A percentile compares a stretch with the other conserved stretches of the same genome.
Conservation (phyloP, 2,329 filamentous ascomycete species). For the Botryosphaeria dothidea region DNA sequence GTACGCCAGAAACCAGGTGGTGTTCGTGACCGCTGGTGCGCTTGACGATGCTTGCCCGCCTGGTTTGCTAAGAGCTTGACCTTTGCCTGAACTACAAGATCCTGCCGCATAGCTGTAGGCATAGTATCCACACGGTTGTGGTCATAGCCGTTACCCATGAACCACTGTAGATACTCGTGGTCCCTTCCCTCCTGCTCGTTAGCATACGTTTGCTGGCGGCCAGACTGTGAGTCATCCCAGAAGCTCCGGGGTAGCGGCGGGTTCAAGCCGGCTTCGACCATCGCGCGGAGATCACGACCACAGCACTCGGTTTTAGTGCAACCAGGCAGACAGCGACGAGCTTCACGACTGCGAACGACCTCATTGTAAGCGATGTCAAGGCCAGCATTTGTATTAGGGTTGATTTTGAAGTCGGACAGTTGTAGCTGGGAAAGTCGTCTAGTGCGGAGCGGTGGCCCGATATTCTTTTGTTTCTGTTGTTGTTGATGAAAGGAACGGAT, state of each 20-base stretch:
- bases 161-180: slow-evolving; percentile 52
- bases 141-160: slow-evolving; percentile 49
- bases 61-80: slow-evolving; percentile 71
- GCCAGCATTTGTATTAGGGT: slow-evolving; percentile 70
- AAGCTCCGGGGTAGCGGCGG: slow-evolving; percentile 9
- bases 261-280: slow-evolving; percentile 51
- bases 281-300: slow-evolving; percentile 67
- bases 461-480: neutral
- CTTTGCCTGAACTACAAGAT: slow-evolving; percentile 74
- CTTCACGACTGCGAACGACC: slow-evolving; percentile 69
- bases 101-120: slow-evolving; percentile 60
- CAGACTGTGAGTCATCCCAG: slow-evolving; percentile 2
- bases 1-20: slow-evolving; percentile 90
- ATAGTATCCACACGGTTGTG: slow-evolving; percentile 47
- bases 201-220: neutral
- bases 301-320: slow-evolving; percentile 79
- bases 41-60: slow-evolving; percentile 75
- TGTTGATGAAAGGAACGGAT: neutral
- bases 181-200: slow-evolving; percentile 33
- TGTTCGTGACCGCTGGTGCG: slow-evolving; percentile 68
- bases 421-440: slow-evolving; percentile 60
- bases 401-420: slow-evolving; percentile 78
- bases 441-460: slow-evolving; percentile 52
- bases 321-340: slow-evolving; percentile 69
- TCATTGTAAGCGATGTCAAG: slow-evolving; percentile 72